Percentiles rank a stretch among this genome's conserved stretches.
phyloP scores from a whole-genome alignment of 768 basidiomycete species.

The Trametes maxima region DNA sequence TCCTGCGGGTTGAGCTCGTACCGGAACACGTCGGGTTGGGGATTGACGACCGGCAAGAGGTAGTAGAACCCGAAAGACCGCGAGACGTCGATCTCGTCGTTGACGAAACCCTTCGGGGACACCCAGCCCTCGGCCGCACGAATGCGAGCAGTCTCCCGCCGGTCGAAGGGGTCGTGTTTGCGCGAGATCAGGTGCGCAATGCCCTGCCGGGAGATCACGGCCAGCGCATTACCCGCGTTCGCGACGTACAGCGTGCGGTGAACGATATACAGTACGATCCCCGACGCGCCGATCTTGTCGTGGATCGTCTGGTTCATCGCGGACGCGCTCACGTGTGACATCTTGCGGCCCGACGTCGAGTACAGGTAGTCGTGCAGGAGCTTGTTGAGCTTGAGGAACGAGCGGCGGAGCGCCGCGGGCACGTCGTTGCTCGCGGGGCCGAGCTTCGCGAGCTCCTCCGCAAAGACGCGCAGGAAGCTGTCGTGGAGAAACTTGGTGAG shows the following conservation, averaged over 20 bases:
- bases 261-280: constrained; percentile 82
- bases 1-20: constrained; percentile 79
- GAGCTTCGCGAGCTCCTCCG: constrained; percentile 52
- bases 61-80: constrained; percentile 93
- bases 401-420: constrained; percentile 77
- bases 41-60: constrained; percentile 86
- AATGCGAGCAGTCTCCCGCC: constrained; percentile 82
- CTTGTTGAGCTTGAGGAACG: constrained; percentile 88
- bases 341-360: constrained; percentile 58
- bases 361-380: constrained; percentile 71
- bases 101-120: constrained; percentile 86
- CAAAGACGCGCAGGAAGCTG: constrained; percentile 68
- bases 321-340: constrained; percentile 63
- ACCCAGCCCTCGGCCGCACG: constrained; percentile 93
- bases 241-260: constrained; percentile 84
- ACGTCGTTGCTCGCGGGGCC: constrained; percentile 44
- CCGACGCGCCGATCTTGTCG: constrained; percentile 77
- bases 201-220: constrained; percentile 81
- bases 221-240: constrained; percentile 86
- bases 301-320: constrained; percentile 36
- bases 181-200: constrained; percentile 72
- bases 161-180: constrained; percentile 89
- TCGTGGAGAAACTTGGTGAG: constrained; percentile 86
- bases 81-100: constrained; percentile 91
- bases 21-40: constrained; percentile 75